Evolutionary conservation across 176 grass and related monocot genomes (phyloP), one percentile per base, ranked within the genome.

Genomic region (Aegilops speltoides): DNA sequence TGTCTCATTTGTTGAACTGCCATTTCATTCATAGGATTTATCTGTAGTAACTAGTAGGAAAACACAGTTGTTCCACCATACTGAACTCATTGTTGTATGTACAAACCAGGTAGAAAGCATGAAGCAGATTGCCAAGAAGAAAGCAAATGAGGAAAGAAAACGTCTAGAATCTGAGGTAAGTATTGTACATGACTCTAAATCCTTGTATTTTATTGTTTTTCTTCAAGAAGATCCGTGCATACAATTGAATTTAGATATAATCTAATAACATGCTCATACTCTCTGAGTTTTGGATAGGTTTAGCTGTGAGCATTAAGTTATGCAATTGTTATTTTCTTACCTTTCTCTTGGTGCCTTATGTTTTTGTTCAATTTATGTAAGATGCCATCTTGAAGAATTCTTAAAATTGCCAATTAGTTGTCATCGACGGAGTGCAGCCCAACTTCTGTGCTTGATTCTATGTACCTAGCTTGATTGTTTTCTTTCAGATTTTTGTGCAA

Each of bases 71-170:
- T 75, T 79, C 48, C 36, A 57, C 17, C 20, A 69, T 70, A 24
- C 46, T 26, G 3, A 26, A 54, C 74, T 81, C 77, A 64, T 70
- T 86, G 72, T 13, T 68, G 16, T 86, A 79, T 26, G 26, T 37
- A 32, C 28, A 64, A 89, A 94, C 60, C 82, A 99, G 97, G 66
- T 94, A 56, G 92, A 93, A 89, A 93, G 73, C 76, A 96, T 99
- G 97, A 94, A 93, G 61, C 80, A 94, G 89, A 96, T 99, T 90
- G 94, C 97, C 26, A 94, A 92, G 78, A 85, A 91, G 80, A 99
- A 99, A 88, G 87, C 87, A 85, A 89, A 93, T 52, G 97, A 99
- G 73, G 97, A 99, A 88, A 94, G 82, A 83, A 90, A 88, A 32
- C 92, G 74, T 29, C 87, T 99, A 83, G 94, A 96, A 86, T 96